A percentile compares a stretch with the other conserved stretches of the same genome.
Conservation (phyloP, 208 protist species). For the Crithidia bombi region DNA sequence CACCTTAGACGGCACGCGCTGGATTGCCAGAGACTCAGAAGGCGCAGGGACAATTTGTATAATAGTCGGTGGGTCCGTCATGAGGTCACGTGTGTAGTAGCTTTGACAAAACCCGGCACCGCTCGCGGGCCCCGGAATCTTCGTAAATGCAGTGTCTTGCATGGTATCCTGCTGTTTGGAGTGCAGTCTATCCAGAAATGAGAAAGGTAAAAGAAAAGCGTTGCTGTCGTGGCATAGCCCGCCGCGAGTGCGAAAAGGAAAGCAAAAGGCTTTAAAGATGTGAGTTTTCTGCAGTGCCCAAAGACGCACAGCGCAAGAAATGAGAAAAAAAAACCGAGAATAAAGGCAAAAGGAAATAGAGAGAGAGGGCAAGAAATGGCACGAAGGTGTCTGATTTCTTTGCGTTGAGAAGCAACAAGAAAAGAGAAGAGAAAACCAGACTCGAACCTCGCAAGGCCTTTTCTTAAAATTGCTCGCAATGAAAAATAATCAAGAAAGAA, state of each 20-base stretch:
- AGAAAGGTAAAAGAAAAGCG: background rate
- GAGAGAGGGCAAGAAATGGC: too few relatives aligned
- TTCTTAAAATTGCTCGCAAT: too few relatives aligned
- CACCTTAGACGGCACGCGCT: conserved; percentile 18
- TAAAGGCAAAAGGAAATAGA: background rate
- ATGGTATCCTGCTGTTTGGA: too few relatives aligned
- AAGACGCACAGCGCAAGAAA: background rate
- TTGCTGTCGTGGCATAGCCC: background rate
- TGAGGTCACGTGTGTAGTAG: conserved; percentile 53
- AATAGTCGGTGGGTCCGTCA: conserved; percentile 55
- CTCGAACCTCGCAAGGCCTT: too few relatives aligned
- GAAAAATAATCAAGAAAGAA: too few relatives aligned
- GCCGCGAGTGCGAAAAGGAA: background rate
- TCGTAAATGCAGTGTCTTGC: conserved; percentile 23
- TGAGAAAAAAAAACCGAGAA: background rate
- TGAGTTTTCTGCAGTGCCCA: too few relatives aligned
- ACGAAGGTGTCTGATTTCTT: too few relatives aligned
- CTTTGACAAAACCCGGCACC: conserved; percentile 29
- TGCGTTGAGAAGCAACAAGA: too few relatives aligned
- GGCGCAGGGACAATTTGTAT: conserved; percentile 41
- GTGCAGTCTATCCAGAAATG: background rate
- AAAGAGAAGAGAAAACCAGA: background rate
- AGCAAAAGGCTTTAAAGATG: background rate
- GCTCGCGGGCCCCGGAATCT: background rate
- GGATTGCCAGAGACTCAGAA: conserved; percentile 14